Base-by-base conservation (phyloP, 2,329 filamentous ascomycete genomes). In the Ophiosphaerella herpotricha region DNA sequence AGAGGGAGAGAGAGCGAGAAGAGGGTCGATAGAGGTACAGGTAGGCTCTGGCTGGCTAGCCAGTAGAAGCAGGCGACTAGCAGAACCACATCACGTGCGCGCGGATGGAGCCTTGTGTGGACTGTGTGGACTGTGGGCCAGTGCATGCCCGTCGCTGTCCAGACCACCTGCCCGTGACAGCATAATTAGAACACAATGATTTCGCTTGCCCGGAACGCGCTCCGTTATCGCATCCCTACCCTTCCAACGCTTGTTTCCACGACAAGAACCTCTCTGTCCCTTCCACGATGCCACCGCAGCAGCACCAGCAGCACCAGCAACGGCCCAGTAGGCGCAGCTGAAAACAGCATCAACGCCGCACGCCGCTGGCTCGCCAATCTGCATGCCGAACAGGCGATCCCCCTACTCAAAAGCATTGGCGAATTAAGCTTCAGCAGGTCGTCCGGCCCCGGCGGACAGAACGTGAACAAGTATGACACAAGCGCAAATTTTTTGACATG, bases 381-480 rank as follows among this genome's bases (percentile, higher is more conserved):
- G 56, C 74, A 80, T 66, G 68, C 78, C 11, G 7, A 29, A 47
- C 77, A 80, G 12, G 78, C 80, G 12, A 80, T 86, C 48, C 82
- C 84, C 23, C 46, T 66, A 9, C 26, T 29, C 26, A 78, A 76
- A 48, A 75, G 75, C 55, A 76, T 86, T 49, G 79, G 82, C 61
- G 78, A 85, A 53, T 66, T 87, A 57, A 82, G 78, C 41, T 87
- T 85, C 68, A 85, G 82, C 65, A 78, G 84, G 50, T 85, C 84
- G 2, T 85, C 83, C 44, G 85, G 85, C 3, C 85, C 85, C 14
- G 85, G 85, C 43, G 85, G 85, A 9, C 85, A 87, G 68, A 87
- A 87, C 74, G 85, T 87, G 48, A 87, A 87, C 73, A 87, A 87
- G 85, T 87, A 62, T 54, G 60, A 53, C 55, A 53, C 54, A 52